Percentiles rank a stretch among this genome's conserved stretches.
phyloP scores from a whole-genome alignment of 2,329 filamentous ascomycete genomes.

The Chrysoporthe deuterocubensis region DNA sequence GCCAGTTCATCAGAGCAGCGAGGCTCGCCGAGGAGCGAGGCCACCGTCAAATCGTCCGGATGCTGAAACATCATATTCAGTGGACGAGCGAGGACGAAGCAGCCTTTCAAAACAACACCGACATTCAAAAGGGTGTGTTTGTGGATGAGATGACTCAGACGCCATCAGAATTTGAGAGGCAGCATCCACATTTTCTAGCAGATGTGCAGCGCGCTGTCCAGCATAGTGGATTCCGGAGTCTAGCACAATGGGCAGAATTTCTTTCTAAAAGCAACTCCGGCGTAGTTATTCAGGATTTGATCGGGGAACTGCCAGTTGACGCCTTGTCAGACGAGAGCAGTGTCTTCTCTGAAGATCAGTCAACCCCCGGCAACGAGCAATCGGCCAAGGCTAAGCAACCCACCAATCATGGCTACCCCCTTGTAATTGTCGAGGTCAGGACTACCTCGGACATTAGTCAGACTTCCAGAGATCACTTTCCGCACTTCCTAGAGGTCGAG shows the following conservation, averaged over 20 bases:
- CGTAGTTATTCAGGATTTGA: background rate
- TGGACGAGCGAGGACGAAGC: slow-evolving; percentile 1
- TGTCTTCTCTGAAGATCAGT: background rate
- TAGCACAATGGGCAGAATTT: background rate
- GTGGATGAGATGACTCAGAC: slow-evolving; percentile 9
- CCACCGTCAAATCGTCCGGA: background rate
- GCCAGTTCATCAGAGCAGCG: slow-evolving; percentile 12
- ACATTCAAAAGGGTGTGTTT: fast-evolving
- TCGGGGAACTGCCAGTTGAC: background rate
- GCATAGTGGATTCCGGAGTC: fast-evolving
- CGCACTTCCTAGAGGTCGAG: too few species aligned
- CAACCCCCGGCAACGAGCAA: background rate
- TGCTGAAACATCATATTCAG: background rate
- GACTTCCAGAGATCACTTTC: too few species aligned
- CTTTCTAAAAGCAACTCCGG: background rate
- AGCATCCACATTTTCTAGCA: too few species aligned
- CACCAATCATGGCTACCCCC: background rate
- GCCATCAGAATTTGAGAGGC: background rate
- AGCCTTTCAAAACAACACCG: background rate
- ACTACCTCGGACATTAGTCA: background rate
- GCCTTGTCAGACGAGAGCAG: background rate
- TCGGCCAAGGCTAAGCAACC: background rate
- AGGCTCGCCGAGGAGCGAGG: fast-evolving
- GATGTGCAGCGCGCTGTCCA: too few species aligned
- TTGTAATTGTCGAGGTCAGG: background rate